phyloP scores from a whole-genome alignment of 2,329 filamentous ascomycete genomes.

The Claviceps capensis region DNA sequence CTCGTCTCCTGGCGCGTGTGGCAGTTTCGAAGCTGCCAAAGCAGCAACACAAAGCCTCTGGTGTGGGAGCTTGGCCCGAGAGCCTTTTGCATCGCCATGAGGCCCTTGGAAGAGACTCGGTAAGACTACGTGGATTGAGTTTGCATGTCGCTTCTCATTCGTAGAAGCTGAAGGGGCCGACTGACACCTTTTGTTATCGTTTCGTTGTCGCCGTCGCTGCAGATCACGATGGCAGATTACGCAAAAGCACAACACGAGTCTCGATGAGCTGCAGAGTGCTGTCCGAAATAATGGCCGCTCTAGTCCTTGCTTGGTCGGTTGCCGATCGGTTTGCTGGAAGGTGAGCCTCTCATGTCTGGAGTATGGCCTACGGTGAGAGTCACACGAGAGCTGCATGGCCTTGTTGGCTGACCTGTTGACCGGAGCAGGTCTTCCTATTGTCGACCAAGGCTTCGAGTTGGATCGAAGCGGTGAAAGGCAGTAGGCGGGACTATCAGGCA shows the following conservation, averaged over 20 bases:
- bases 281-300: conserved; percentile 44
- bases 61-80: not conserved
- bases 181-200: not conserved
- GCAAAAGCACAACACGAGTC: conserved; percentile 40
- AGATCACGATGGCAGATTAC: conserved; percentile 58
- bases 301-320: conserved; percentile 55
- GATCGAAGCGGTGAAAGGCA: conserved; percentile 51
- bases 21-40: not conserved
- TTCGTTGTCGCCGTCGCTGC: not conserved
- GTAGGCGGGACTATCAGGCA: conserved; percentile 60
- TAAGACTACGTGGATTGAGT: conserved; percentile 12
- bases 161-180: not conserved
- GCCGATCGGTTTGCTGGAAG: conserved; percentile 90
- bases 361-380: not conserved
- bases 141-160: not conserved
- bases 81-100: conserved; percentile 15
- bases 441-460: conserved; percentile 61
- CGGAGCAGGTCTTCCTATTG: conserved; percentile 58
- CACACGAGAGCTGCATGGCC: not conserved
- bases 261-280: conserved; percentile 50
- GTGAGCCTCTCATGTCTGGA: conserved; percentile 23
- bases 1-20: not conserved
- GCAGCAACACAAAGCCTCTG: not conserved
- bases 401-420: conserved; percentile 7
- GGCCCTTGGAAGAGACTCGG: conserved; percentile 24